Conservation (phyloP, 208 protist genomes). For the Leishmania amazonensis region DNA sequence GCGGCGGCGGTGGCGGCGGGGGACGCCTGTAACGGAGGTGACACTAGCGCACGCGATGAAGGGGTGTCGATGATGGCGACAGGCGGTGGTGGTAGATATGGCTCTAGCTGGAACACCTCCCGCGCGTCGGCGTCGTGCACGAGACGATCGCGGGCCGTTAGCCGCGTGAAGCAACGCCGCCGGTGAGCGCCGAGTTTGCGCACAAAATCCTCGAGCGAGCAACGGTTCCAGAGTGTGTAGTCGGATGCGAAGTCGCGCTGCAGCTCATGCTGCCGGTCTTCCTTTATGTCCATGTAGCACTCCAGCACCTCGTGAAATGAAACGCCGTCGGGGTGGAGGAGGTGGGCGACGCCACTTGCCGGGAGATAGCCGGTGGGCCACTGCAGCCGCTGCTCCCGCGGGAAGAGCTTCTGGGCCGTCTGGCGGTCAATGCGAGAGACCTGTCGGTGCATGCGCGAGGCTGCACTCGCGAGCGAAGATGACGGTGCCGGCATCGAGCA, state of each 20-base stretch:
- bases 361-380: constrained; percentile 76
- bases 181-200: constrained; percentile 29
- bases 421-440: constrained; percentile 47
- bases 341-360: constrained; percentile 73
- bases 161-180: constrained; percentile 30
- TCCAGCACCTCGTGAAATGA: constrained; percentile 63
- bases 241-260: constrained; percentile 83
- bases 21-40: neutral
- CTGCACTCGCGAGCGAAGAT: constrained; percentile 13
- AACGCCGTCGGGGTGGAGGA: constrained; percentile 61
- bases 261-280: constrained; percentile 39
- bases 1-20: neutral
- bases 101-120: constrained; percentile 39
- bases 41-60: neutral
- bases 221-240: constrained; percentile 74
- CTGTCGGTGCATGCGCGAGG: constrained; percentile 36
- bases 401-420: constrained; percentile 48
- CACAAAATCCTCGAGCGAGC: constrained; percentile 50
- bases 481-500: neutral
- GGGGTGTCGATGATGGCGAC: neutral
- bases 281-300: constrained; percentile 52
- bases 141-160: constrained; percentile 40
- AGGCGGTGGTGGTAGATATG: constrained; percentile 34
- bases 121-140: constrained; percentile 38
- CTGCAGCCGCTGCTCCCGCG: constrained; percentile 40